Evolutionary conservation across 2,329 filamentous ascomycete species (phyloP), one percentile per base, ranked within the genome.

Genomic region (Epichloe brachyelytri): DNA sequence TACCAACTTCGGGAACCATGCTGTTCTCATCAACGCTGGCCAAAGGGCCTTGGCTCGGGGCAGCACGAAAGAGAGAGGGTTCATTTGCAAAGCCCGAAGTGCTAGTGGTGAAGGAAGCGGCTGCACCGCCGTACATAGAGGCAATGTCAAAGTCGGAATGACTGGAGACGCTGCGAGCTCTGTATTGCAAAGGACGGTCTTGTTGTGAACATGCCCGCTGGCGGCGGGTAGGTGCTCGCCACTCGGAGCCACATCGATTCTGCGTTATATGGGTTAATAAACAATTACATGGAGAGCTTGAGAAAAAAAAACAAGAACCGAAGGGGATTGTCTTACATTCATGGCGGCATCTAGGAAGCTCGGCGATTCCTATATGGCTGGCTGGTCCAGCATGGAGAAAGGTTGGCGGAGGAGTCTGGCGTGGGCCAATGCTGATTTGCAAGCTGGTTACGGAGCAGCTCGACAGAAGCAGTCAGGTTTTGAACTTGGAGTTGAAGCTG

Each of bases 161-260:
- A 56, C 65, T 70, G 39, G 73, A 76, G 14, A 63, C 61, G 50
- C 65, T 69, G 51, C 73, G 71, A 57, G 67, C 65, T 73, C 76
- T 76, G 54, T 63, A 62, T 33, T 67, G 63, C 1, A 65, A 62
- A 8, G 61, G 54, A 12, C 62, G 52, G 1, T 59, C 55, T 50
- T 65, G 62, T 43, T 65, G 63, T 26, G 63, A 65, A 41, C 55
- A 55, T 19, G 59, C 57, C 30, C 60, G 57, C 52, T 58, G 60
- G 34, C 56, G 56, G 46, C 56, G 56, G 46, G 55, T 56, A 41
- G 51, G 46, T 5, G 57, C 54, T 37, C 19, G 26, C 37, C 40
- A 57, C 7, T 50, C 47, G 1, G 41, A 46, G 15, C 17, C 14
- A 39, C n/a, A 17, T 36, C 30, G 44, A 46, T 19, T 34, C 54